Percentiles rank a stretch among this genome's conserved stretches.
Evolutionary conservation across 352 stramenopile genomes (phyloP).

Genomic region (Pseudoperonospora humuli): DNA sequence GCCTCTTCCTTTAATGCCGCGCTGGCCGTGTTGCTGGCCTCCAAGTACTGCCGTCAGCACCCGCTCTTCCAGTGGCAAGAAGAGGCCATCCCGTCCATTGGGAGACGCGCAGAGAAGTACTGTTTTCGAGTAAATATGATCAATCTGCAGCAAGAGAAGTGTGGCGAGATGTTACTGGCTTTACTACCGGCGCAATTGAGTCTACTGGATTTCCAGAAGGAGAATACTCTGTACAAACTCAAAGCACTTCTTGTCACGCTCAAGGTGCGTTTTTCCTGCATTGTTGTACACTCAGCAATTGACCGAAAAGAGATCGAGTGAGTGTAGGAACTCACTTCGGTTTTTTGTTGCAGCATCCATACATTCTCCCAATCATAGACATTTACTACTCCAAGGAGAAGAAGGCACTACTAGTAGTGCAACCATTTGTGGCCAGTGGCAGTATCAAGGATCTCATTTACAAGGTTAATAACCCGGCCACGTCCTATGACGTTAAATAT

Average conservation of each 20-base stretch:
- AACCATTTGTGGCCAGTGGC: constrained; percentile 45
- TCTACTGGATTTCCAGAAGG: constrained; percentile 52
- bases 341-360: constrained; percentile 41
- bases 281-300: constrained; percentile 2
- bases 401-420: constrained; percentile 52
- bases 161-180: constrained; percentile 51
- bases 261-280: constrained; percentile 27
- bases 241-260: constrained; percentile 72
- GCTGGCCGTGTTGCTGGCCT: constrained; percentile 62
- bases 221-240: constrained; percentile 55
- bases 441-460: constrained; percentile 65
- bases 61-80: constrained; percentile 68
- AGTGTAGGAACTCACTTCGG: too few relatives aligned
- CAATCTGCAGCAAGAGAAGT: constrained; percentile 49
- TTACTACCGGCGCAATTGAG: constrained; percentile 48
- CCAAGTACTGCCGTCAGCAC: constrained; percentile 63
- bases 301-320: neutral
- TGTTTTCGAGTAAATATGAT: constrained; percentile 63
- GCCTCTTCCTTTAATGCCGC: constrained; percentile 45
- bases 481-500: constrained; percentile 53
- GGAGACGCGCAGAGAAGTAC: constrained; percentile 53
- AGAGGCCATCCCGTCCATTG: constrained; percentile 52
- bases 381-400: constrained; percentile 63
- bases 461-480: constrained; percentile 31
- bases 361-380: constrained; percentile 59